Evolutionary conservation across 2,329 filamentous ascomycete genomes (phyloP), one percentile per base, ranked within the genome.

Genomic region (Alternaria metachromatica): DNA sequence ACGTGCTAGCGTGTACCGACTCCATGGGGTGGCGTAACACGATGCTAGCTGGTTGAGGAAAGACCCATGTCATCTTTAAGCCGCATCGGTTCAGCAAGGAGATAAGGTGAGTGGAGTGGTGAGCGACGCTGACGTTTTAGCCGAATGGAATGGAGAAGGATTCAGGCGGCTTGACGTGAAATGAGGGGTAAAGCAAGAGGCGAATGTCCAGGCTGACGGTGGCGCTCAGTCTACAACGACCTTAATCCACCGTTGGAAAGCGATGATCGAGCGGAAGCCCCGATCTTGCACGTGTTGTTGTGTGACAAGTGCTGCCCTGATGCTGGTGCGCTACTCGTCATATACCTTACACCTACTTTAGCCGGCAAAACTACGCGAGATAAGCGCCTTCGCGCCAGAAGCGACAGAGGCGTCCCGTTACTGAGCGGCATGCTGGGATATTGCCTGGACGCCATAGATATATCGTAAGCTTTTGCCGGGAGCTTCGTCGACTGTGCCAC

Each of bases 1-100:
- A 50, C 51, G 57, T 63, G 45, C 26, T 53, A 59, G 46, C 33
- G 57, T 37, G 41, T 55, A 60, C 57, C 61, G 53, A 26, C 37
- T 43, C 50, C 51, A 56, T 45, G 46, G 50, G 12, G 45, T 43
- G 43, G 21, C 25, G 61, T 51, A 43, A 26, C 46, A 63, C 55
- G 21, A 13, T 21, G 15, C 51, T 60, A 56, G 26, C 45, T 51
- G 21, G 18, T 59, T 50, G 45, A 25, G 23, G 45, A 26, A 60
- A 51, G 45, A 37, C 45, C 18, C 33, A 18, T 45, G 51, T 53
- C 37, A 45, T 51, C 60, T 20, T 30, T 46, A 26, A 56, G 50
- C 50, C 50, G 30, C 20, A 56, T 60, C 41, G 12, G 15, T 55
- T 23, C 12, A 44, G 33, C 21, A 43, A 37, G 15, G 23, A 28